Evolutionary conservation across 371 early-diverging fungal genomes (phyloP), one percentile per base, ranked within the genome.

Genomic region (Dinochytrium kinnereticum): DNA sequence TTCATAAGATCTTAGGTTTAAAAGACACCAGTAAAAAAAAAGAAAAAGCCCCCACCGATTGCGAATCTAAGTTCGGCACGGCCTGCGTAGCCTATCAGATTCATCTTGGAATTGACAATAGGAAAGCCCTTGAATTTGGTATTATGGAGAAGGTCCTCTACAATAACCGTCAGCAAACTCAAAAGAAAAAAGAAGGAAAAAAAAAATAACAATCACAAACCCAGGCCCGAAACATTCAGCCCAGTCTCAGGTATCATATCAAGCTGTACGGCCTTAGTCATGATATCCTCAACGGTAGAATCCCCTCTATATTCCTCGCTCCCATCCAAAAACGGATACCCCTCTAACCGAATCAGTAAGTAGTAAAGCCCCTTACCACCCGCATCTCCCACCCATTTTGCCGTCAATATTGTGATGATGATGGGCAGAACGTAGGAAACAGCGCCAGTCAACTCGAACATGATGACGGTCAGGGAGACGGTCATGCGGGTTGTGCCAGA

Each of bases 401-500:
- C 91, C 3, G 94, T 90, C 91, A 98, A 92, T 36, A 98, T 89
- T 15, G 95, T 89, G 65, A 96, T 86, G 93, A 97, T 96, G 53
- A 96, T 93, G 0, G 97, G 97, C 64, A 96, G 83, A 64, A 97
- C 90, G 76, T 96, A 97, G 5, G 92, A 91, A 26, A 96, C 81
- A 0, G 96, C 93, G 31, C 96, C 96, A 0, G 98, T 97, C 64
- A 98, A 82, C 79, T 98, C 98, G 85, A 96, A 96, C 92, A 97
- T 92, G 77, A 97, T 96, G 37, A 96, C 96, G 26, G 93, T 94
- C n/a, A 97, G 81, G 1, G 96, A 94, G 3, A 97, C 95, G 10
- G 98, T 96, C 81, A 96, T 96, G 71, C 96, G 90, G 0, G 99
- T 97, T 1, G 96, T 93, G 13, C 99, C 98, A 0, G 95, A 93